Evolutionary conservation across 2,329 filamentous ascomycete species (phyloP), one percentile per base, ranked within the genome.

Genomic region (Hypoxylon sp.): DNA sequence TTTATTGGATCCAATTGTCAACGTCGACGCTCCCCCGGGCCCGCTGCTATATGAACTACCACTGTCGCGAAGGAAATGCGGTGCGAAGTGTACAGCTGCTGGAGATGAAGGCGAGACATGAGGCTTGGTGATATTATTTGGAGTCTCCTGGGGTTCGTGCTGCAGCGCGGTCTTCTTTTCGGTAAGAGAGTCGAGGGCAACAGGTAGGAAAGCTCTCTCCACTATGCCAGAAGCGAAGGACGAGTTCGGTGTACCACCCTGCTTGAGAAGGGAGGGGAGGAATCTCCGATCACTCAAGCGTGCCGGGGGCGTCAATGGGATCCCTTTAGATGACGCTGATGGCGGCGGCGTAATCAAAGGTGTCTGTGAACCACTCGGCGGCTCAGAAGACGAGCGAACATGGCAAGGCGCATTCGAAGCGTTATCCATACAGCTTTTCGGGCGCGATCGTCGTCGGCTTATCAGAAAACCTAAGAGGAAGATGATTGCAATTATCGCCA

Each of bases 281-380:
- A 82, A 78, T 34, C 75, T 80, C 5, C 84, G 79, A 53, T 85
- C 83, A 54, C 81, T 78, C 1, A 87, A 79, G 16, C 83, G 80
- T 1, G 80, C 80, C 0, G 84, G 84, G 0, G 84, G 83, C 0
- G 80, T 83, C 23, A 82, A 69, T 0, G 77, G 77, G 1, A 68
- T 55, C 7, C 63, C 62, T 34, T 72, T 73, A n/a, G 71, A 69
- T n/a, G 70, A 69, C 5, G 73, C 67, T 0, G 79, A 78, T 6
- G 72, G 61, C 0, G 76, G 72, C 0, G 82, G 78, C 0, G 82
- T 79, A 45, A 82, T 80, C 0, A 85, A 74, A 2, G 81, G 81
- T 12, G 81, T 80, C 0, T 78, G 79, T 1, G 81, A 81, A n/a
- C 75, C 74, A 55, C 74, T 74, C 1, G 71, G 69, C 1, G 72